Percentiles rank a stretch among this genome's conserved stretches.
Conservation (phyloP, 2,329 filamentous ascomycete species). For the Calonectria hongkongensis region DNA sequence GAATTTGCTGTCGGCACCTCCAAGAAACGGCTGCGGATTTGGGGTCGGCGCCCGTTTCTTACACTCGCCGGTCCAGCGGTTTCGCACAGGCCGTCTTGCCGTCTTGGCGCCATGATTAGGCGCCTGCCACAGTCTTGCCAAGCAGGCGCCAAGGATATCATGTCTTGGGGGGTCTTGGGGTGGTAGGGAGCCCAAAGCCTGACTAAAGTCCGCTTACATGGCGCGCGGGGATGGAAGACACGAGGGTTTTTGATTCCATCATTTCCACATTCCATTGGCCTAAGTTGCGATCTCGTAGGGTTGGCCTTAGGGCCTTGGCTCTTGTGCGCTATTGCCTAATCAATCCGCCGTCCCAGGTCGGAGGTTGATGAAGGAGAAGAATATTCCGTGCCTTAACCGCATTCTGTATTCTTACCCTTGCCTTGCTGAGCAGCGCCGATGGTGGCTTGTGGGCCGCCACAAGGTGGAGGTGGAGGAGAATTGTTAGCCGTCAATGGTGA, state of each 20-base stretch:
- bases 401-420: neutral
- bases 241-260: constrained; percentile 13
- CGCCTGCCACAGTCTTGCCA: constrained; percentile 11
- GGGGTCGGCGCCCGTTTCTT: constrained; percentile 5
- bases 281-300: neutral
- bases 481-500: neutral
- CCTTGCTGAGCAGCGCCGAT: neutral
- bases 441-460: constrained; percentile 10
- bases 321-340: neutral
- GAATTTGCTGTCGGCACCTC: neutral
- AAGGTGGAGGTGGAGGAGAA: neutral
- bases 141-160: constrained; percentile 26
- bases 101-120: constrained; percentile 33
- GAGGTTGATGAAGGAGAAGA: constrained; percentile 2
- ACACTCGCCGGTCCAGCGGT: neutral
- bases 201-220: constrained; percentile 14
- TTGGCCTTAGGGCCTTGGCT: neutral
- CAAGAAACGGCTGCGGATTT: neutral
- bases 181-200: neutral
- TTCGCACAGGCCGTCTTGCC: constrained; percentile 35
- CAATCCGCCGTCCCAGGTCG: neutral
- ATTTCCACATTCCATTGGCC: neutral
- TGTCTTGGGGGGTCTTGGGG: neutral
- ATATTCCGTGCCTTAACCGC: neutral
- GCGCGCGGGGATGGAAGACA: constrained; percentile 2